phyloP scores from a whole-genome alignment of 1,284 basidiomycete species.

The Cystobasidium pallidum region DNA sequence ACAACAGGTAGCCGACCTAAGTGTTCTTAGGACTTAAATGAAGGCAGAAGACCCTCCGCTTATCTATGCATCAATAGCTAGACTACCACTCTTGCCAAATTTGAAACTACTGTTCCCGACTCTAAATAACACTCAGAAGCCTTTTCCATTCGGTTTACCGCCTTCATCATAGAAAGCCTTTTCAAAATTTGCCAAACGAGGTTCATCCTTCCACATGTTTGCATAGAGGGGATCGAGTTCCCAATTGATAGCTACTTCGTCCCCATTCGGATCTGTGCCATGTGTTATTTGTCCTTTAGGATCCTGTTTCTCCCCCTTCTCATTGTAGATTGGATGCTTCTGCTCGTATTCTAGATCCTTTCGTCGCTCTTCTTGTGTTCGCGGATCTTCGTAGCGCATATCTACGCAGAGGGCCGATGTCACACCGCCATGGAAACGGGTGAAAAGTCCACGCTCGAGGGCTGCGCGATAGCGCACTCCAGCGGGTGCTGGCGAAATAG shows the following conservation, averaged over 20 bases:
- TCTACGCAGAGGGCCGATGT: constrained; percentile 44
- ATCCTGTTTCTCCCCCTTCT: constrained; percentile 30
- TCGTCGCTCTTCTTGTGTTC: constrained; percentile 23
- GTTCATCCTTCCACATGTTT: constrained; percentile 34
- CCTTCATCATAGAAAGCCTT: constrained; percentile 41
- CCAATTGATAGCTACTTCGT: constrained; percentile 42
- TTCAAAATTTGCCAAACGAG: constrained; percentile 35
- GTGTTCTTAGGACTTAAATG: neutral
- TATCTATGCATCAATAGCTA: too few species aligned
- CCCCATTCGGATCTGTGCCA: constrained; percentile 26
- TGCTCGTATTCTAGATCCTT: constrained; percentile 31
- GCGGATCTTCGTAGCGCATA: constrained; percentile 44
- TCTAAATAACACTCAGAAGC: constrained; percentile 40
- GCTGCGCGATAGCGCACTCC: constrained; percentile 42
- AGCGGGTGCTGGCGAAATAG: constrained; percentile 15
- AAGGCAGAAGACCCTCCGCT: too few species aligned
- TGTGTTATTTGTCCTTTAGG: constrained; percentile 29
- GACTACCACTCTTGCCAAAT: too few species aligned
- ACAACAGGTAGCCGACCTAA: neutral
- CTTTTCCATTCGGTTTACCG: constrained; percentile 43
- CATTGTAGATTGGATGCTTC: constrained; percentile 32
- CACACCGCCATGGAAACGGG: constrained; percentile 42
- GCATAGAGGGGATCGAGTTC: constrained; percentile 22
- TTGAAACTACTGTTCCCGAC: neutral
- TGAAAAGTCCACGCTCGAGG: constrained; percentile 41